Evolutionary conservation across 2,329 filamentous ascomycete species (phyloP), one percentile per base, ranked within the genome.

Genomic region (Cladosporium sp.): DNA sequence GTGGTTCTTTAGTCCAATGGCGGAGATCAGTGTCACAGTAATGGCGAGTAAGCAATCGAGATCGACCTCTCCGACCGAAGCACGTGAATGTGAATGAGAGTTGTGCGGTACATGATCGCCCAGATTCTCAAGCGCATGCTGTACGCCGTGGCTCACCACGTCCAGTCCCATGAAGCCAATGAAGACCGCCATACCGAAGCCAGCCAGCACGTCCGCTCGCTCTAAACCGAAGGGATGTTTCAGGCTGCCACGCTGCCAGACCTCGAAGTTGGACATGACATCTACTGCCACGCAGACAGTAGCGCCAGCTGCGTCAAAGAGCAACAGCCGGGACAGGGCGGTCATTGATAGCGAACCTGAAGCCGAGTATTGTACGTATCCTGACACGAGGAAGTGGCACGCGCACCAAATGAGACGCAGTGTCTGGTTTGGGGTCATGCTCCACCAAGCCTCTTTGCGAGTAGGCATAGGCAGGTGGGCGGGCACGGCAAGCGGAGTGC

Each of bases 141-240:
- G 94, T 15, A 96, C 79, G 60, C 91, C 93, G 72, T 99, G 94
- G 39, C 90, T 96, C 60, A 99, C 88, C 49, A 99, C 84, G 67
- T 99, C 94, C 67, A 97, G 88, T 19, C 93, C 93, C 79, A 96
- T 96, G 74, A 99, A 99, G n/a, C 96, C 83, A 12, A 99, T 83
- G 61, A 97, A 91, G 37, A 99, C 89, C 52, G 91, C 95, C 85
- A 97, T 91, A 60, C 92, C 94, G 63, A 99, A 96, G 17, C 94
- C 94, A 35, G 92, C 91, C 15, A 99, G 83, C 4, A 99, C 93
- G 73, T 99, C 94, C 58, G 90, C 89, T 55, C 94, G 85, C 75
- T 97, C 91, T 22, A 99, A 83, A 3, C 88, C 71, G 70, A 99
- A 99, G 0, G 94, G 94, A 74, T 99, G 91, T 22, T 92, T 87